Percentiles rank a stretch among this genome's conserved stretches.
phyloP scores from a whole-genome alignment of 1,284 basidiomycete species.

The Ustilago cynodontis region DNA sequence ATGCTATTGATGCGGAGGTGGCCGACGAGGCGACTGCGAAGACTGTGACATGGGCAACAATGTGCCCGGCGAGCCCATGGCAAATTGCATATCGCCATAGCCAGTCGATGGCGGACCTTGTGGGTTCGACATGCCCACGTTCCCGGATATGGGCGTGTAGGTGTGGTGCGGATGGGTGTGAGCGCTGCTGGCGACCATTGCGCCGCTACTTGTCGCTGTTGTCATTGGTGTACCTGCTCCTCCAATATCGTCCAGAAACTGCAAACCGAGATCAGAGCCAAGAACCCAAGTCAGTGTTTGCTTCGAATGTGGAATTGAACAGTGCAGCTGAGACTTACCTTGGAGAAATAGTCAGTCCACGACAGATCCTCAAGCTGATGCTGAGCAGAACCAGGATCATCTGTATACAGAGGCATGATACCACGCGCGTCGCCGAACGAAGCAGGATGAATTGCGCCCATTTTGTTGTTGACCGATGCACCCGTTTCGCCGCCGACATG shows the following conservation, averaged over 20 bases:
- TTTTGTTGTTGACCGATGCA: slow-evolving; percentile 8
- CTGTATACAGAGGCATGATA: slow-evolving; percentile 45
- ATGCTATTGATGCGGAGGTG: background rate
- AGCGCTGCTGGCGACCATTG: background rate
- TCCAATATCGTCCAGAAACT: slow-evolving; percentile 46
- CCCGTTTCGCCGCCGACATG: slow-evolving; percentile 4
- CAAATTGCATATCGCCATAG: slow-evolving; percentile 35
- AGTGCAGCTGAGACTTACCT: slow-evolving; percentile 6
- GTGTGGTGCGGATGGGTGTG: slow-evolving; percentile 9
- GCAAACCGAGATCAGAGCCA: background rate
- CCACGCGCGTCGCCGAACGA: slow-evolving; percentile 51
- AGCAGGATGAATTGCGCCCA: slow-evolving; percentile 24
- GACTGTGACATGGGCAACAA: slow-evolving; percentile 2
- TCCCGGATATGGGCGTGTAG: slow-evolving; percentile 9
- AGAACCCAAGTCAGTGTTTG: background rate
- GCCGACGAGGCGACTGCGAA: slow-evolving; percentile 27
- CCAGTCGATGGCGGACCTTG: background rate
- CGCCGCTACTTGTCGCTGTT: slow-evolving; percentile 6
- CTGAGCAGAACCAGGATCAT: slow-evolving; percentile 36
- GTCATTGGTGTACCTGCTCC: slow-evolving; percentile 23
- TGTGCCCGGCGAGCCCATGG: slow-evolving; percentile 27
- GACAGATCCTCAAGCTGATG: slow-evolving; percentile 51
- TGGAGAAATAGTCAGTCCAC: slow-evolving; percentile 56
- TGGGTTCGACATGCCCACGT: slow-evolving; percentile 7
- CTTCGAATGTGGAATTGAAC: too few relatives aligned